phyloP scores from a whole-genome alignment of 1,139 yeast species.

The Blastobotrys apis region DNA sequence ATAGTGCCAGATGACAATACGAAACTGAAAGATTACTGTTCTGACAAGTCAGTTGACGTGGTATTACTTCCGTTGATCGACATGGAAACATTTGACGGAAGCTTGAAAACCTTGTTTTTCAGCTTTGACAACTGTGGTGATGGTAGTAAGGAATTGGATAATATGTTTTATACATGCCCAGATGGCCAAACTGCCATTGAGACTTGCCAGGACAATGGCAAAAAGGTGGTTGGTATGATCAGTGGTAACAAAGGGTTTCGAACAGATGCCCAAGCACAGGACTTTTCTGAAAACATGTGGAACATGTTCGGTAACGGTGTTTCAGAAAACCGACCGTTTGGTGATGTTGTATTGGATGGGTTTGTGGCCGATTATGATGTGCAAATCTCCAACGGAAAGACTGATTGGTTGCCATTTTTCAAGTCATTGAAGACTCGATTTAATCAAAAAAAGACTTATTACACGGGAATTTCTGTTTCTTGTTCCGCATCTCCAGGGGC shows the following conservation, averaged over 20 bases:
- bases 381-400: not conserved
- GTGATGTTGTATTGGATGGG: constrained; percentile 58
- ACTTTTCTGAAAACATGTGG: constrained; percentile 77
- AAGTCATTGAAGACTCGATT: not conserved
- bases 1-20: not conserved
- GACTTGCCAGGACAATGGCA: constrained; percentile 70
- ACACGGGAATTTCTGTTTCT: constrained; percentile 1
- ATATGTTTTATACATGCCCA: not conserved
- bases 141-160: not conserved
- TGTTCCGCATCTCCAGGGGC: not conserved
- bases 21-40: not conserved
- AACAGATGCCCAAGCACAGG: constrained; percentile 55
- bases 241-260: constrained; percentile 18
- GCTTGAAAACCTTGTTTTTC: not conserved
- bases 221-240: constrained; percentile 46
- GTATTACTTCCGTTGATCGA: constrained; percentile 2
- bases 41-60: not conserved
- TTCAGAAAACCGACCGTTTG: constrained; percentile 65
- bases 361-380: constrained; percentile 64
- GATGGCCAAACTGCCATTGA: constrained; percentile 55
- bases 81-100: constrained; percentile 1
- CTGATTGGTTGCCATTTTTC: not conserved
- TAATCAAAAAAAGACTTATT: not conserved
- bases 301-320: constrained; percentile 80
- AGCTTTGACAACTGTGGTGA: not conserved